phyloP scores from a whole-genome alignment of 495 filamentous ascomycete species.

The Penicillium maclennaniae region DNA sequence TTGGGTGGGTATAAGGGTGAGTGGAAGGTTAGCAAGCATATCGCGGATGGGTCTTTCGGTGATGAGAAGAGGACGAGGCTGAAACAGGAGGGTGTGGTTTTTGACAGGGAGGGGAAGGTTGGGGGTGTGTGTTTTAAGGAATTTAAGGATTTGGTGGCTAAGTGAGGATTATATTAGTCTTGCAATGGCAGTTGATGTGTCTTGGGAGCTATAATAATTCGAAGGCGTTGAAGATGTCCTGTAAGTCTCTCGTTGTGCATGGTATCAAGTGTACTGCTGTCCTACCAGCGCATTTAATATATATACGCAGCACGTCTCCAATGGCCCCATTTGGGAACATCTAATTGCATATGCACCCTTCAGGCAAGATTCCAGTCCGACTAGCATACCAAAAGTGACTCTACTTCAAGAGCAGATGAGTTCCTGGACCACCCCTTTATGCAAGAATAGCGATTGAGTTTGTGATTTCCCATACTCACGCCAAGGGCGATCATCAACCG shows the following conservation, averaged over 20 bases:
- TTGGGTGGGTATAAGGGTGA: conserved; percentile 36
- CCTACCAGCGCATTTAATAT: background rate
- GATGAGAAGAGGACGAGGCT: conserved; percentile 30
- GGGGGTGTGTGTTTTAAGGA: conserved; percentile 27
- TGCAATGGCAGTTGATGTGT: background rate
- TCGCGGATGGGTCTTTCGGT: conserved; percentile 21
- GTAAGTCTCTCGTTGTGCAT: background rate
- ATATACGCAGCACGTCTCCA: background rate
- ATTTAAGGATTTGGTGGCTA: conserved; percentile 23
- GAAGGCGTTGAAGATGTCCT: background rate
- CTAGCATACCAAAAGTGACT: background rate
- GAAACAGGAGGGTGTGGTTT: conserved; percentile 28
- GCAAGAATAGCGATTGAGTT: no score
- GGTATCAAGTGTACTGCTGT: background rate
- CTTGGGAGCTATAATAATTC: background rate
- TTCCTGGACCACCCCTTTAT: background rate
- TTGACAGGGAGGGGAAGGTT: conserved; percentile 28
- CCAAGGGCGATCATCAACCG: no score
- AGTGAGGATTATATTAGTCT: background rate
- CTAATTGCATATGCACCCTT: no score
- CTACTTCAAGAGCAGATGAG: background rate
- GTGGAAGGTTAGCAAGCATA: conserved; percentile 21
- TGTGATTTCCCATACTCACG: no score
- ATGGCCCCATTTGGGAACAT: no score
- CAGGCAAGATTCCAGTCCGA: background rate